Base-by-base conservation (phyloP, 305 asterid species). In the Euphrasia arctica region DNA sequence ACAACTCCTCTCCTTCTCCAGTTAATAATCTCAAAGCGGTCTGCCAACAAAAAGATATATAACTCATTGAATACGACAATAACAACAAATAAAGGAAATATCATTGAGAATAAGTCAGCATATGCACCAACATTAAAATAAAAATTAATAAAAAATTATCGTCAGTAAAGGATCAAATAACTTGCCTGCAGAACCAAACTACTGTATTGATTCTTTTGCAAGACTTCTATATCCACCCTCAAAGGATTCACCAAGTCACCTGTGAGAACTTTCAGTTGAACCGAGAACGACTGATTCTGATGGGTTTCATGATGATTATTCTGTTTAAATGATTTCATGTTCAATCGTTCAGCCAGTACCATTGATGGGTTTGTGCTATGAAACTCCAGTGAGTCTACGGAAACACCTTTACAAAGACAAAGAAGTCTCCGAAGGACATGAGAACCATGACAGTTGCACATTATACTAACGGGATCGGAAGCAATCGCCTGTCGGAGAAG, bases 371-470 rank as follows among this genome's bases (percentile, higher is more conserved):
- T 91, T 48, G 83, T 74, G 72, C 79, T 69, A 75, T 82, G 99
- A 74, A 81, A 86, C 72, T 86, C 96, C 13, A 86, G 55, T 4
- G 86, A 78, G 74, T 86, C 91, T 25, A 86, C 64, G 4, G 95
- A 81, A 68, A 83, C 93, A 63, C 97, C 99, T 80, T 81, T 78
- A 79, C 97, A 86, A 47, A 90, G 91, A 73, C 94, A 88, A 68
- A 93, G 81, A 67, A 93, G 88, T 75, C 96, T 86, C 68, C 99
- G 80, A 9, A 93, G 77, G 63, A 93, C 97, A 81, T 90, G 99
- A 67, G 99, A 93, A 74, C 97, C 99, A 79, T 93, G 75, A 72
- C 92, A 86, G 79, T 79, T 85, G 86, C 95, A 86, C 95, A 90
- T 85, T 72, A 85, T 60, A 56, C 85, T 95, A 72, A 83, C 80